Base-by-base conservation (phyloP, 163 green algal species). In the Chloromonas sp. region DNA sequence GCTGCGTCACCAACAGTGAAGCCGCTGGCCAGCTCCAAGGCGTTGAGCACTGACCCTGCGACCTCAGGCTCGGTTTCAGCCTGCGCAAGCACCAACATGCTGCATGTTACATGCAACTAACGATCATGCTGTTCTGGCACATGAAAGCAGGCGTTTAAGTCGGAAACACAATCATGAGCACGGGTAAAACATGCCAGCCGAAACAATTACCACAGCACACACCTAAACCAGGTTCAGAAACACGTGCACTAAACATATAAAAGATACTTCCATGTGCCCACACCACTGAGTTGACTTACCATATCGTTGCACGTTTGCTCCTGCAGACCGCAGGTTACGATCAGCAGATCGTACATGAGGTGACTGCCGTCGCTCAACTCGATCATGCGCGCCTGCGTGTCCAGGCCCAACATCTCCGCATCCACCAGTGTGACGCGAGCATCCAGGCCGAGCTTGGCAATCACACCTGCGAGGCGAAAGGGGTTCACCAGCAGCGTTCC, bases 301-400 rank as follows among this genome's bases (percentile, higher is more conserved):
- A 74, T 5, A 5, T 74, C 13, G 79, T 82, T 82, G 79, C 79
- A 82, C 0, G 70, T 84, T 70, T 79, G 82, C 58, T 84, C 82
- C 58, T 84, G 82, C 82, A 84, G 14, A 2, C 82, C 82, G 14
- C 66, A 85, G 0, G 87, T 87, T 1, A 95, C 70, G 58, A 94
- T 71, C 58, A 95, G 90, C 79, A 92, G 61, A 82, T 93, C 90
- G 83, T 94, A 95, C 0, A 74, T 60, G 15, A 95, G 71, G 58
- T 86, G 82, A 0, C 15, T 66, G 58, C 91, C 89, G 60, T 92
- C 87, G 2, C 79, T 89, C 3, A 95, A 91, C 58, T 86, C 71
- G 0, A 94, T 60, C 0, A 91, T 2, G n/a, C 87, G 86, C 71
- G 85, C 36, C 70, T 85, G 58, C 0, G 82, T 71, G 61, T 95